Evolutionary conservation across 148 eudicot species (phyloP).

Genomic region (Linanthus parryae): DNA sequence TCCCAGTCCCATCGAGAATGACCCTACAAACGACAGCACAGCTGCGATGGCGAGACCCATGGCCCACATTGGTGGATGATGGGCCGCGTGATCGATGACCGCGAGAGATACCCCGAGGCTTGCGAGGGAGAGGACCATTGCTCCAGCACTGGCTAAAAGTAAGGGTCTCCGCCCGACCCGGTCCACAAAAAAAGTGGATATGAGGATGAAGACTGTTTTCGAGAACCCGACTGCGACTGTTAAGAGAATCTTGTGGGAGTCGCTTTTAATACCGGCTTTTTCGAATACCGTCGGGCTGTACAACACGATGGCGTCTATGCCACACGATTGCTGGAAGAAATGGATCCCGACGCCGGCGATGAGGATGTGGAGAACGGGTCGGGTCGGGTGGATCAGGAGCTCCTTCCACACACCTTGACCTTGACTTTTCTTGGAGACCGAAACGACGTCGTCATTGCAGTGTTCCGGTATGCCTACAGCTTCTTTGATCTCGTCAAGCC

Average conservation of each 20-base stretch:
- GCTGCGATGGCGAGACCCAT: slow-evolving; percentile 35
- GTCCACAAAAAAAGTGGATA: slow-evolving; percentile 59
- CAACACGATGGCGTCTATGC: slow-evolving; percentile 70
- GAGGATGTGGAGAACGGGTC: slow-evolving; percentile 46
- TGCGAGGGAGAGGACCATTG: slow-evolving; percentile 46
- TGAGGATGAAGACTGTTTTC: slow-evolving; percentile 51
- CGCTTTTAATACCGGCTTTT: slow-evolving; percentile 48
- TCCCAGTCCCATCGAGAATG: slow-evolving; percentile 68
- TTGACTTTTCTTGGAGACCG: slow-evolving; percentile 21
- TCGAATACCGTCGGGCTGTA: slow-evolving; percentile 60
- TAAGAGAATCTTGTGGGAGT: slow-evolving; percentile 34
- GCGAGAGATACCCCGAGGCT: slow-evolving; percentile 33
- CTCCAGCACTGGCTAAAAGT: slow-evolving; percentile 41
- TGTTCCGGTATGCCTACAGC: slow-evolving; percentile 61
- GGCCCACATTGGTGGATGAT: slow-evolving; percentile 37
- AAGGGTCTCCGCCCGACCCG: slow-evolving; percentile 55
- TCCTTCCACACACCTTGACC: slow-evolving; percentile 60
- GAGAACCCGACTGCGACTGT: slow-evolving; percentile 66
- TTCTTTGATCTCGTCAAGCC: slow-evolving; percentile 59
- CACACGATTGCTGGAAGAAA: slow-evolving; percentile 67
- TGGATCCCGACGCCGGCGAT: slow-evolving; percentile 62
- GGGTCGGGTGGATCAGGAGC: slow-evolving; percentile 40
- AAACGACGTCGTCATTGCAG: slow-evolving; percentile 53
- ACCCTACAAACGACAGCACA: slow-evolving; percentile 37
- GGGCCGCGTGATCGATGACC: slow-evolving; percentile 35